Evolutionary conservation across 1,139 yeast genomes (phyloP).

Genomic region (Pichia sp.): DNA sequence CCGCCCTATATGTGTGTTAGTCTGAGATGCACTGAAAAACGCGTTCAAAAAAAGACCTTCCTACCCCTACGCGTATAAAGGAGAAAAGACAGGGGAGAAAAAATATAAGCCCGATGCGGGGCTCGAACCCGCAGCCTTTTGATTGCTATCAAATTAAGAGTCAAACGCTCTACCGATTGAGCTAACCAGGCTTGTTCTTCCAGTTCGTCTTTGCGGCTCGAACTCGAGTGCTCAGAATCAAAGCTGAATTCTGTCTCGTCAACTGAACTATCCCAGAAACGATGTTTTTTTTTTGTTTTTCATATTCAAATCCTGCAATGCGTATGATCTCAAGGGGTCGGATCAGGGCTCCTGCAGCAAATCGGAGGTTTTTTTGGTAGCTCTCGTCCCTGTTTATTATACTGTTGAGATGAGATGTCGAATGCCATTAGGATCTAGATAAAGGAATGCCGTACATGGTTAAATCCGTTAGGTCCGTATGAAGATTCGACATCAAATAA

Average conservation of each 20-base stretch:
- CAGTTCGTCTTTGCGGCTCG: background rate
- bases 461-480: too few relatives aligned
- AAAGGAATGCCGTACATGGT: background rate
- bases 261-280: background rate
- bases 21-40: background rate
- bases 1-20: too few relatives aligned
- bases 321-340: background rate
- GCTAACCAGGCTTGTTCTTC: conserved; percentile 27
- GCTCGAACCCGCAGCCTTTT: conserved; percentile 40
- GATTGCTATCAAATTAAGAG: conserved; percentile 31
- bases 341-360: too few relatives aligned
- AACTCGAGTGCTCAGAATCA: background rate
- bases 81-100: background rate
- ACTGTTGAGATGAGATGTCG: background rate
- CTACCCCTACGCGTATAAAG: background rate
- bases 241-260: background rate
- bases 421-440: background rate
- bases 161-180: conserved; percentile 38
- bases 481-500: too few relatives aligned
- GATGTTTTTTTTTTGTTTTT: background rate
- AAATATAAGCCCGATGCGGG: conserved; percentile 35
- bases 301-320: background rate
- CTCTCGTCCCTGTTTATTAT: too few relatives aligned
- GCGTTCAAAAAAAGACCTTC: background rate
- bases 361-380: too few relatives aligned